These are phyloP conservation scores for Clathrus columnatus DNA, from an alignment of 768 basidiomycete species.

Conservation along the genomic window DNA sequence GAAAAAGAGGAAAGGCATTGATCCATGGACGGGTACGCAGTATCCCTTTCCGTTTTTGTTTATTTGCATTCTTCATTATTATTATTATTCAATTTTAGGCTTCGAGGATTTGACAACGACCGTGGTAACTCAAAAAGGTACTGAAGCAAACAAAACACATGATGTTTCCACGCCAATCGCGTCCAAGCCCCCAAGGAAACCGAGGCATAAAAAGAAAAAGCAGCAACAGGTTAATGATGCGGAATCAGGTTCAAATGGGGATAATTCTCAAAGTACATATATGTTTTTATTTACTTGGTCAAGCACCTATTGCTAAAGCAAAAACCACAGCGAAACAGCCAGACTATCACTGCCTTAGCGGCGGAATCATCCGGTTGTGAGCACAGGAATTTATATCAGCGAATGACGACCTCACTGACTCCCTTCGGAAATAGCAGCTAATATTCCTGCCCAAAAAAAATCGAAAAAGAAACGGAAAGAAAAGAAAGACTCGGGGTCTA, in stretches of 20 bases:
- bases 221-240: conserved; percentile 20
- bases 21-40: not conserved
- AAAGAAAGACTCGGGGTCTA: conserved; percentile 14
- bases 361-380: conserved; percentile 14
- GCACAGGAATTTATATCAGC: not conserved
- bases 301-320: conserved; percentile 12
- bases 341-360: conserved; percentile 12
- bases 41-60: not conserved
- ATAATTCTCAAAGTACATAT: conserved; percentile 43
- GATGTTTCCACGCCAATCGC: too few relatives aligned
- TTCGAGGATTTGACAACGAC: conserved; percentile 8
- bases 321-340: conserved; percentile 16
- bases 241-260: conserved; percentile 14
- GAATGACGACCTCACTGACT: not conserved
- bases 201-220: conserved; percentile 24
- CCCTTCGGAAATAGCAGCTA: conserved; percentile 17
- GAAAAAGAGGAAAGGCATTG: conserved; percentile 20
- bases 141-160: not conserved
- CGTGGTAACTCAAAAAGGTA: not conserved
- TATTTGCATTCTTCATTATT: not conserved
- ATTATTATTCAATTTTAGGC: not conserved
- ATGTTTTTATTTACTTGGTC: conserved; percentile 49
- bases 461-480: conserved; percentile 28
- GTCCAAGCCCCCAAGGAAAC: not conserved
- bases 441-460: conserved; percentile 19